Base-by-base conservation (phyloP, 2,329 filamentous ascomycete species). In the Podosphaera fusca region DNA sequence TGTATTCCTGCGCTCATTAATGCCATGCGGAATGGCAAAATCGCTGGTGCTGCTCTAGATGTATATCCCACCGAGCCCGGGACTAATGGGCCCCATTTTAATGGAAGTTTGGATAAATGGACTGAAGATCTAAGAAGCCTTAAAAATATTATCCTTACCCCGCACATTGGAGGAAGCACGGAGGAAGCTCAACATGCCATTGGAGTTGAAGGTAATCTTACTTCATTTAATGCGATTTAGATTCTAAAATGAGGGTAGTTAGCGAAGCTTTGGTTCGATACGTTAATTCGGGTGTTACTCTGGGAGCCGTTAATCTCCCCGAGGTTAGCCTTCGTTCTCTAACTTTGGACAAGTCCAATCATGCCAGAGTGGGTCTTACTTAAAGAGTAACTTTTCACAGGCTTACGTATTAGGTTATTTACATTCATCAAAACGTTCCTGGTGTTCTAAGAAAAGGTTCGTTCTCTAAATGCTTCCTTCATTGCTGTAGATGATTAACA, bases 141-240 rank as follows among this genome's bases (percentile, higher is more conserved):
- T 59, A 92, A 83, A 72, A 98, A 98, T 72, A 75, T 98, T 63
- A 94, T 98, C 63, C 76, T 98, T 55, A 95, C 90, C 1, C 92
- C 92, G 30, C 92, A 98, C 70, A 96, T 98, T 67, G 92, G 92
- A 64, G 92, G 92, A 57, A 95, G 87, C 70, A 98, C 92, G 0
- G 92, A 98, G 71, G 92, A 98, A 72, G 92, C 92, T 4, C 92
- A 98, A 73, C 83, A 86, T 58, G 90, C 92, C 14, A 98, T 98
- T 68, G 92, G 92, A 64, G 78, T 94, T 49, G 92, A 98, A 75
- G 78, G 77, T 77, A 70, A 57, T 7, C 33, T 51, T 40, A 42
- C 38, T 12, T 14, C 5, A 42, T 42, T 42, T 12, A 42, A 12
- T 42, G 38, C 38, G 10, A 42, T 7, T 7, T 12, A 14, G 10